Percentiles rank a stretch among this genome's conserved stretches.
Conservation (phyloP, 202 grass and related monocot genomes). For the Brachypodium distachyon region DNA sequence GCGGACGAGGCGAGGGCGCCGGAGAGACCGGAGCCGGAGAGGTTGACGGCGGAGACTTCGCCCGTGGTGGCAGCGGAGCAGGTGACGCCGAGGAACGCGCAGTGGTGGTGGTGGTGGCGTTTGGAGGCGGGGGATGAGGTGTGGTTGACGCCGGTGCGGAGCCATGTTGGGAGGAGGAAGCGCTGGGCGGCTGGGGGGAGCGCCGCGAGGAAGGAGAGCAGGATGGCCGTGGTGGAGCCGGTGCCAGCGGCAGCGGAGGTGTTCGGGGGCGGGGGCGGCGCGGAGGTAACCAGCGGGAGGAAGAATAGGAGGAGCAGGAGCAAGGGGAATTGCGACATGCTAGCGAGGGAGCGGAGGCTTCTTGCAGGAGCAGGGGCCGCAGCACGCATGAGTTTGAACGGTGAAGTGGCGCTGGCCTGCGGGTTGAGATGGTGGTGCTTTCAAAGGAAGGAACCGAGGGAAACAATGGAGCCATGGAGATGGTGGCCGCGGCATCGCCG, state of each 20-base stretch:
- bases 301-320: background rate
- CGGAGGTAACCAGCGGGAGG: conserved; percentile 6
- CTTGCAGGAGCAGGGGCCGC: too few species aligned
- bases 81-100: conserved; percentile 30
- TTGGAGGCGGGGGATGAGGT: background rate
- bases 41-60: conserved; percentile 29
- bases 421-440: too few species aligned
- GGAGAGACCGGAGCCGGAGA: conserved; percentile 21
- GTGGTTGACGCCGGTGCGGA: background rate
- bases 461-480: too few species aligned
- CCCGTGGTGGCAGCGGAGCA: conserved; percentile 23
- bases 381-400: too few species aligned
- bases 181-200: conserved; percentile 17
- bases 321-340: background rate
- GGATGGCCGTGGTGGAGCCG: background rate
- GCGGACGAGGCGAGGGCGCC: conserved; percentile 15
- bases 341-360: background rate
- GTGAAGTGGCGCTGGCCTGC: too few species aligned
- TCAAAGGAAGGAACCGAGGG: too few species aligned
- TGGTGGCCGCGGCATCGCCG: too few species aligned
- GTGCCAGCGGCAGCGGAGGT: background rate
- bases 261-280: background rate
- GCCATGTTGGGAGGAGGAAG: conserved; percentile 30
- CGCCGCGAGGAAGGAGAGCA: conserved; percentile 12
- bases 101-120: background rate